phyloP scores from a whole-genome alignment of 164 flowering plant genomes.

The Warburgia ugandensis region DNA sequence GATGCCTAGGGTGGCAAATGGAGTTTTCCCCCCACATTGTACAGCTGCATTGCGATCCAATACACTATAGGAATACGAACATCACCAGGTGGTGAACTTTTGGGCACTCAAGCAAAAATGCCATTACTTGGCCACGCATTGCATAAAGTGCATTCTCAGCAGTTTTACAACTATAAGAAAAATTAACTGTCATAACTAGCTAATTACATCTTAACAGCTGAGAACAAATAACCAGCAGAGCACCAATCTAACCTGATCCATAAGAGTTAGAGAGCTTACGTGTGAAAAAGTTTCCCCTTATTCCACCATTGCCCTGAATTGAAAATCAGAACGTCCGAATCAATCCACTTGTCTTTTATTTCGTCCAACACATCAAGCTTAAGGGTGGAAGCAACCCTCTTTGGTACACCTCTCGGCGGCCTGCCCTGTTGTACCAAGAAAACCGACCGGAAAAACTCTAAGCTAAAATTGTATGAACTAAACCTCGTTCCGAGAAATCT shows the following conservation, averaged over 20 bases:
- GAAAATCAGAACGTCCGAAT: slow-evolving; percentile 69
- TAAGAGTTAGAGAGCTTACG: slow-evolving; percentile 38
- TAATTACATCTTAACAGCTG: background rate
- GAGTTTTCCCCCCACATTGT: no score
- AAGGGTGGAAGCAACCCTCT: slow-evolving; percentile 50
- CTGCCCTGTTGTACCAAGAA: slow-evolving; percentile 57
- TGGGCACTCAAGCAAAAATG: no score
- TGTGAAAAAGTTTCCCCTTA: slow-evolving; percentile 45
- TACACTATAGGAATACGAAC: no score
- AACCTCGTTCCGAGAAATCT: slow-evolving; percentile 53
- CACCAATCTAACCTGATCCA: background rate
- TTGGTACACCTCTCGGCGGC: slow-evolving; percentile 45
- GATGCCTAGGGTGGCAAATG: no score
- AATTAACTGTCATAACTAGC: background rate
- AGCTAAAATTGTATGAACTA: slow-evolving; percentile 38
- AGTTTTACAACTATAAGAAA: background rate
- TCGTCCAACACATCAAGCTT: slow-evolving; percentile 59
- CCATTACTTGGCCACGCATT: no score
- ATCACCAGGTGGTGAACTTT: no score
- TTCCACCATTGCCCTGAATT: slow-evolving; percentile 95
- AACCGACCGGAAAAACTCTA: slow-evolving; percentile 65
- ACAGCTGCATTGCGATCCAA: no score
- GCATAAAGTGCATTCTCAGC: no score
- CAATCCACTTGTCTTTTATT: slow-evolving; percentile 53
- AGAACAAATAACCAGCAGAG: background rate